Evolutionary conservation across 148 eudicot genomes (phyloP).

Genomic region (Spergularia bocconei): DNA sequence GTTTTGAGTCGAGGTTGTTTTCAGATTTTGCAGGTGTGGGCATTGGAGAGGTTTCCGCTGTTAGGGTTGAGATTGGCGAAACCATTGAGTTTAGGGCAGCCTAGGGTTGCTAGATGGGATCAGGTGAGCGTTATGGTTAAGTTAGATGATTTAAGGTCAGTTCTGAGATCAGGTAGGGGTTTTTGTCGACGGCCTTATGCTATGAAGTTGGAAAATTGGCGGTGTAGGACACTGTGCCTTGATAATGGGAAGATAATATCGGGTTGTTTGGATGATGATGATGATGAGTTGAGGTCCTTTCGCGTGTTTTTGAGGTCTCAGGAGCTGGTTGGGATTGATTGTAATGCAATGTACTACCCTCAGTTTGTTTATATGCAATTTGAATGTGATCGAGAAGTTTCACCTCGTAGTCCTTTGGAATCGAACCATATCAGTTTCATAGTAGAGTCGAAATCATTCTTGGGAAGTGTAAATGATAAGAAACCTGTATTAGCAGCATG

Average conservation of each 20-base stretch:
- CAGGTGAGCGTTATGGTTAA: conserved; percentile 14
- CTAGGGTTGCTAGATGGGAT: conserved; percentile 43
- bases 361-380: conserved; percentile 39
- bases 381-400: conserved; percentile 31
- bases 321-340: conserved; percentile 31
- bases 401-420: neutral
- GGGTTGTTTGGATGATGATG: conserved; percentile 23
- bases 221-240: conserved; percentile 4
- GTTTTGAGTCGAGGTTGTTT: conserved; percentile 28
- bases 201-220: conserved; percentile 34
- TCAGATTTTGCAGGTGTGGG: conserved; percentile 43
- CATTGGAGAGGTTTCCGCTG: conserved; percentile 35
- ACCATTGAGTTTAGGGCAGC: conserved; percentile 31
- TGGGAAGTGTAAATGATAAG: neutral
- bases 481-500: neutral
- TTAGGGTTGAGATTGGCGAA: conserved; percentile 26
- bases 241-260: conserved; percentile 14
- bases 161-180: conserved; percentile 1
- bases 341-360: conserved; percentile 37
- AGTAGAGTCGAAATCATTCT: conserved; percentile 9
- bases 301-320: conserved; percentile 22
- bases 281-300: conserved; percentile 25
- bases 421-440: conserved; percentile 11
- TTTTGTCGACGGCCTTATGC: conserved; percentile 39
- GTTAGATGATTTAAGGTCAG: conserved; percentile 23